Conservation (phyloP, 805 yeast species). For the Starmerella tilneyi region DNA sequence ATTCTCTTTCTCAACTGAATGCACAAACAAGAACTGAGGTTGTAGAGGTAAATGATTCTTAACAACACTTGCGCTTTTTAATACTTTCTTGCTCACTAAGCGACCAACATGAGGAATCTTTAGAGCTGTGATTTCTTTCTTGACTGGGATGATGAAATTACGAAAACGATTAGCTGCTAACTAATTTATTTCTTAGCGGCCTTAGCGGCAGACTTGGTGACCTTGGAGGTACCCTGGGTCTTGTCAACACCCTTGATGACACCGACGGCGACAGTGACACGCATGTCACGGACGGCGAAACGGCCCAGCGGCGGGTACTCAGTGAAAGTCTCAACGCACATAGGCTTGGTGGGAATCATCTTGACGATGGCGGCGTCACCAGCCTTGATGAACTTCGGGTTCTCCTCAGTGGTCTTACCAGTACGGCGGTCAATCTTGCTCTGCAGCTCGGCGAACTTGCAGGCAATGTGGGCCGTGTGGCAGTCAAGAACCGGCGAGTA, state of each 20-base stretch:
- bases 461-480: conserved; percentile 90
- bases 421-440: conserved; percentile 88
- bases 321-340: conserved; percentile 89
- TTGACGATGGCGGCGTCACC: conserved; percentile 94
- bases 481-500: conserved; percentile 87
- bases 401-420: conserved; percentile 80
- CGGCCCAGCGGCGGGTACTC: conserved; percentile 97
- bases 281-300: conserved; percentile 98
- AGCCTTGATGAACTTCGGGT: conserved; percentile 88
- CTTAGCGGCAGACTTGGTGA: conserved; percentile 90
- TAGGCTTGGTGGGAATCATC: conserved; percentile 78
- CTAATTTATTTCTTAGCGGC: conserved; percentile 58
- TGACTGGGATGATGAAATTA: not conserved
- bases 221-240: conserved; percentile 80
- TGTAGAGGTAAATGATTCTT: too few species aligned
- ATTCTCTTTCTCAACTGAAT: too few species aligned
- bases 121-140: too few species aligned
- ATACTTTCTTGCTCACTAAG: too few species aligned
- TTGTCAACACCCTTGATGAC: conserved; percentile 92
- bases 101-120: too few species aligned
- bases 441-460: conserved; percentile 68
- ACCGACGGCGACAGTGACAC: conserved; percentile 99
- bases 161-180: conserved; percentile 11
- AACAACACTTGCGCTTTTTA: too few species aligned
- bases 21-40: too few species aligned